Evolutionary conservation across 495 filamentous ascomycete genomes (phyloP), one percentile per base, ranked within the genome.

Genomic region (Tuber melanosporum): DNA sequence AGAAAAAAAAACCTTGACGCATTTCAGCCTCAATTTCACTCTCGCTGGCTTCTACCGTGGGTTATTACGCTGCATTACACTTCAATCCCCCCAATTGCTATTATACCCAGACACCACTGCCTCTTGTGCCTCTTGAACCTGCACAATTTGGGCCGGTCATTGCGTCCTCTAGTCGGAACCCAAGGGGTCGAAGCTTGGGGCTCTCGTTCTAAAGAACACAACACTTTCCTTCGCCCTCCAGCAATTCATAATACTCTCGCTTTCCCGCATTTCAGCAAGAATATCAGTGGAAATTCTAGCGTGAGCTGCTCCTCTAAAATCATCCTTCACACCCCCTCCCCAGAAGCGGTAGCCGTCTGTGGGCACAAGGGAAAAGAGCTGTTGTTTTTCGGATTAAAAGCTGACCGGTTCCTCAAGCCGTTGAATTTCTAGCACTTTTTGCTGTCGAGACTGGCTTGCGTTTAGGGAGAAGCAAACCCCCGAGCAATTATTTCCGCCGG

Each of bases 391-490:
- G 73, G 77, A 75, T 76, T 76, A 71, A 73, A 52, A 73, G 62
- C 77, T 79, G 47, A 79, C 75, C 78, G 42, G 71, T 66, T 71
- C 77, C 62, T 47, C 71, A 12, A 70, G 49, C 43, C 47, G 39
- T 47, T 77, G 75, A 20, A 52, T 42, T n/a, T 41, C 32, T 20
- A 57, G 39, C 71, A 62, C 39, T 19, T 73, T 71, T 19, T 44
- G 73, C 71, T 44, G 73, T 47, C 49, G 43, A 41, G 46, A 66
- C 32, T 46, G 62, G 32, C 71, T 43, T 71, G 70, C 75, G 74
- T 77, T 47, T 70, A 49, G 41, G 71, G 72, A 73, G 57, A 45
- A 26, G 62, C 71, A 71, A 74, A 20, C 75, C 52, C 70, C 7
- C 41, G 72, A 49, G 20, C 43, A 52, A 72, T 22, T 52, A 44